Evolutionary conservation across 306 rosid species (phyloP).

Genomic region (Castanea sativa): DNA sequence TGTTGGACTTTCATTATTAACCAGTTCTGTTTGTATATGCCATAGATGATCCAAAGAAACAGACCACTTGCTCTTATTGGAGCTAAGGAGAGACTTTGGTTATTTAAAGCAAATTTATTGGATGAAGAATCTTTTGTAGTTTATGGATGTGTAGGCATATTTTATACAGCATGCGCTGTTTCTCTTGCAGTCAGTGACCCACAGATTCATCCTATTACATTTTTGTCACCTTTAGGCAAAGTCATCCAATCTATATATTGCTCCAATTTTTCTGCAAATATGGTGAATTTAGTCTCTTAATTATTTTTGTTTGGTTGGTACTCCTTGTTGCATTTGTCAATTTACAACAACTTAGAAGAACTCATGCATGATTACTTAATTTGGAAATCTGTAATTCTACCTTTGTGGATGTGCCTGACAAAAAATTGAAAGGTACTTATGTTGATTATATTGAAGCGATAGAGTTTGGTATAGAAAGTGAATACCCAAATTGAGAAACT

Average conservation of each 20-base stretch:
- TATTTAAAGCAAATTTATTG: conserved; percentile 5
- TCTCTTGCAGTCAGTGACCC: neutral
- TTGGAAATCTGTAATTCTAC: neutral
- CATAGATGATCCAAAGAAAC: conserved; percentile 25
- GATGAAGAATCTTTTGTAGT: conserved; percentile 15
- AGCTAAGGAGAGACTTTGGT: conserved; percentile 25
- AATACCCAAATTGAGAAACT: too few relatives aligned
- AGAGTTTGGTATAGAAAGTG: too few relatives aligned
- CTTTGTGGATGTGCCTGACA: neutral
- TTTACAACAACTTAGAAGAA: neutral
- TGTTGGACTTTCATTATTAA: too few relatives aligned
- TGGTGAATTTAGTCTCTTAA: neutral
- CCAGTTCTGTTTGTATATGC: neutral
- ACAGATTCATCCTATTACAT: neutral
- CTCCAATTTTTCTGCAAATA: neutral
- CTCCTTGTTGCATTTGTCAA: neutral
- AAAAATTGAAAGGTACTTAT: neutral
- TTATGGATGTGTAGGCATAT: conserved; percentile 5
- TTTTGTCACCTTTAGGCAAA: neutral
- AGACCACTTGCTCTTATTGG: conserved; percentile 25
- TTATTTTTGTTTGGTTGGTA: neutral
- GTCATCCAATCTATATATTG: neutral
- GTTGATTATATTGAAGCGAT: too few relatives aligned
- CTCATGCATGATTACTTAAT: neutral
- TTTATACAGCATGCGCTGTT: conserved; percentile 9